phyloP scores from a whole-genome alignment of 2,329 filamentous ascomycete genomes.

The Cladosporium sp. region DNA sequence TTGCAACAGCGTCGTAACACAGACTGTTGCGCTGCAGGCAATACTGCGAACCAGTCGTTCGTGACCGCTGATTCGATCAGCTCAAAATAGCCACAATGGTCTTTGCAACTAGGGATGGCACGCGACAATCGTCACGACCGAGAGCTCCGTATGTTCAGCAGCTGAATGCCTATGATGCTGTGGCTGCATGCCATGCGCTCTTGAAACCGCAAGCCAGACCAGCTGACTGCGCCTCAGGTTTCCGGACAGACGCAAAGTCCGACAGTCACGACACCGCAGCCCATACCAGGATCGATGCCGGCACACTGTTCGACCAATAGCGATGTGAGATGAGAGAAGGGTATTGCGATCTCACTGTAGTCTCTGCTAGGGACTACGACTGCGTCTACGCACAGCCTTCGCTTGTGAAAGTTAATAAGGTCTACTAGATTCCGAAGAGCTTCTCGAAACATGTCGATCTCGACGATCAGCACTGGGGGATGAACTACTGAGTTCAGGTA shows the following conservation, averaged over 20 bases:
- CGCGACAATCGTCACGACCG: not conserved
- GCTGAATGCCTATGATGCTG: slow-evolving; percentile 4
- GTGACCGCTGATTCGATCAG: not conserved
- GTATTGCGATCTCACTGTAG: not conserved
- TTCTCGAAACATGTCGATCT: not conserved
- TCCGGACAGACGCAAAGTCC: not conserved
- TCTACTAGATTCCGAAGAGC: not conserved
- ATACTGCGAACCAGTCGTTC: not conserved
- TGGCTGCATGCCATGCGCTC: not conserved
- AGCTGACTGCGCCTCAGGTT: slow-evolving; percentile 4
- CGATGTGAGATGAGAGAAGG: not conserved
- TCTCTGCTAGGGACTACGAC: not conserved
- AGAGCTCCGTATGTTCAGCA: not conserved
- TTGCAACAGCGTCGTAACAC: not conserved
- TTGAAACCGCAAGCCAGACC: not conserved
- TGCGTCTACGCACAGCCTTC: not conserved
- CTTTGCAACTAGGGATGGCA: not conserved
- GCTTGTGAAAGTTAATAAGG: not conserved
- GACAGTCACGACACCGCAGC: not conserved
- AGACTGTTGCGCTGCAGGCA: not conserved
- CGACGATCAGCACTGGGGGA: not conserved
- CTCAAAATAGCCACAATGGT: not conserved
- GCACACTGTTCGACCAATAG: not conserved
- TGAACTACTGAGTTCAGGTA: not conserved
- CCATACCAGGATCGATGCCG: not conserved